Percentiles rank a stretch among this genome's conserved stretches.
These are phyloP conservation scores for Margaritispora aquatica DNA, from an alignment of 495 filamentous ascomycete species.

Conservation along the genomic window DNA sequence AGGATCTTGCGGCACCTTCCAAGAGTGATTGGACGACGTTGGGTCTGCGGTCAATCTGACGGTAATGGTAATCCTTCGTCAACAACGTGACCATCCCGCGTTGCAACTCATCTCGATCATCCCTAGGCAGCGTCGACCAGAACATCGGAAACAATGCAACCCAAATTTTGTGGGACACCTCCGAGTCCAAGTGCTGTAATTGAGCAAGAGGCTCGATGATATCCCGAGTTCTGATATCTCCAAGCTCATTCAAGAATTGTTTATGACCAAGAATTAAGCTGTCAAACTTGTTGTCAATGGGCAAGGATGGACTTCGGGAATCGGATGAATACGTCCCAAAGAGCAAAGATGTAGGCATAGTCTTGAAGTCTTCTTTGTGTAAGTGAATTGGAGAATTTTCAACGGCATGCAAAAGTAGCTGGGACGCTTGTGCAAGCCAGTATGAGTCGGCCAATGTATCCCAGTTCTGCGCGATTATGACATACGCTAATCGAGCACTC, in stretches of 20 bases:
- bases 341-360: constrained; percentile 61
- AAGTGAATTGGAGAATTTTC: constrained; percentile 71
- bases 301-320: constrained; percentile 58
- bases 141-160: constrained; percentile 83
- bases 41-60: constrained; percentile 87
- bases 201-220: constrained; percentile 88
- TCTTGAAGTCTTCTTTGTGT: constrained; percentile 75
- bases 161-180: constrained; percentile 82
- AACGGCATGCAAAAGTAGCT: constrained; percentile 82
- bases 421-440: constrained; percentile 91
- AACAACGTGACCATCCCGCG: constrained; percentile 80
- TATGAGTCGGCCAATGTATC: constrained; percentile 89
- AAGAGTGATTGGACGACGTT: constrained; percentile 91
- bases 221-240: constrained; percentile 78
- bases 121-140: constrained; percentile 81
- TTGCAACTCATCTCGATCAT: constrained; percentile 87
- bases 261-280: constrained; percentile 68
- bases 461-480: constrained; percentile 93
- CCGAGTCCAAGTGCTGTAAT: constrained; percentile 81
- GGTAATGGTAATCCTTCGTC: constrained; percentile 90
- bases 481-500: constrained; percentile 78
- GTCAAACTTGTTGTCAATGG: constrained; percentile 77
- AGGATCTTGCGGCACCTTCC: constrained; percentile 73
- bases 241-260: constrained; percentile 75
- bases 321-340: constrained; percentile 69